Percentiles rank a stretch among this genome's conserved stretches.
Conservation (phyloP, 2,329 filamentous ascomycete genomes). For the Epicoccum sorghinum region DNA sequence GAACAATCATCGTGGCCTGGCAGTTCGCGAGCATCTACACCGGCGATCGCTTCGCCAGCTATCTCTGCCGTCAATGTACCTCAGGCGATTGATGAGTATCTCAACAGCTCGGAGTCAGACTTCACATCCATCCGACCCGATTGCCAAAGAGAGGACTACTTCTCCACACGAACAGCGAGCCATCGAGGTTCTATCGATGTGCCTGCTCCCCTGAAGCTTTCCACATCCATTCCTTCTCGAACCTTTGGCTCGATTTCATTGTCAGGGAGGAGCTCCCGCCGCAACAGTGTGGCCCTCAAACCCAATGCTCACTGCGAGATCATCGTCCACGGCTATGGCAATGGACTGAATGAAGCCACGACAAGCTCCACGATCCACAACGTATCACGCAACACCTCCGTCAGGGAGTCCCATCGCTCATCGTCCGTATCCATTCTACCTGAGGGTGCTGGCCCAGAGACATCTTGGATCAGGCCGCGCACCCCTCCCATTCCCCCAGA, state of each 20-base stretch:
- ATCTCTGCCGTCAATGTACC: constrained; percentile 15
- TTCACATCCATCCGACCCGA: constrained; percentile 50
- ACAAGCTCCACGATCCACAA: constrained; percentile 7
- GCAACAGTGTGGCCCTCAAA: constrained; percentile 37
- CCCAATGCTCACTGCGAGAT: constrained; percentile 42
- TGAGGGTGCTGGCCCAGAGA: constrained; percentile 22
- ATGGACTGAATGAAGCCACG: constrained; percentile 39
- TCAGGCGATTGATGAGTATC: constrained; percentile 23
- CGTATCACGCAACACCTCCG: constrained; percentile 1
- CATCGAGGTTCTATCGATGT: constrained; percentile 39
- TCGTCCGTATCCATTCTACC: constrained; percentile 23
- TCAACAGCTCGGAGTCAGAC: constrained; percentile 14
- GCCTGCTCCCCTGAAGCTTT: constrained; percentile 36
- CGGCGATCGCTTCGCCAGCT: constrained; percentile 10
- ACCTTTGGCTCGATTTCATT: constrained; percentile 39
- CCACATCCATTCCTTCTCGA: constrained; percentile 37
- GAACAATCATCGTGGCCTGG: constrained; percentile 49
- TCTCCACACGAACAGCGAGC: constrained; percentile 31
- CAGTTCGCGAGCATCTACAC: constrained; percentile 21
- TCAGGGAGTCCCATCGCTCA: constrained; percentile 14
- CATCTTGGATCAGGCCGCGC: constrained; percentile 26
- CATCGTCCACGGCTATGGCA: constrained; percentile 48
- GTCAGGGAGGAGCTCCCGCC: constrained; percentile 34
- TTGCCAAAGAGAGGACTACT: constrained; percentile 53
- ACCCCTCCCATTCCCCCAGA: constrained; percentile 22